A percentile compares a stretch with the other conserved stretches of the same genome.
Conservation (phyloP, 352 stramenopile genomes). For the Phytophthora sp. region DNA sequence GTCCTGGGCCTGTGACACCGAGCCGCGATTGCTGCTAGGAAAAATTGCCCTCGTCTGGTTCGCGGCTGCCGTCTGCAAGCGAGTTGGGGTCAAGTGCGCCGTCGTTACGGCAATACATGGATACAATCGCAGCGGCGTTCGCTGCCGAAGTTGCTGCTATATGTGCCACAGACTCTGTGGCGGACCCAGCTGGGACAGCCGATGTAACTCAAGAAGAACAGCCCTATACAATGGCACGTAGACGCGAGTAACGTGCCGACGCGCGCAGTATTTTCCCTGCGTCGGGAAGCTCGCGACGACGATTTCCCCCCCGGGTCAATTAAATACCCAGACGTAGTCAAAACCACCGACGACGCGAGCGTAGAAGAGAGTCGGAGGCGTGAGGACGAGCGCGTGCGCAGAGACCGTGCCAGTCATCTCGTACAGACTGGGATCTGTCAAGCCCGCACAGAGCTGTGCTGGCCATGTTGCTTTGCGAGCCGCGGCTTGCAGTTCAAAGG, state of each 20-base stretch:
- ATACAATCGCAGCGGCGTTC: no score
- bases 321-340: conserved; percentile 1
- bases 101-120: conserved; percentile 7
- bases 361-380: conserved; percentile 36
- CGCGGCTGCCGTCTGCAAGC: conserved; percentile 17
- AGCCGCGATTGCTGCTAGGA: neutral
- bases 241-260: conserved; percentile 38
- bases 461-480: no score
- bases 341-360: conserved; percentile 5
- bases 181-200: conserved; percentile 37
- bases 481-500: no score
- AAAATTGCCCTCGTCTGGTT: conserved; percentile 15
- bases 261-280: conserved; percentile 33
- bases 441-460: neutral
- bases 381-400: conserved; percentile 19
- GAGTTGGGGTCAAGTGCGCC: neutral
- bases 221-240: conserved; percentile 39
- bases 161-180: no score
- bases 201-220: conserved; percentile 25
- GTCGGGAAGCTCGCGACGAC: conserved; percentile 24
- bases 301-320: conserved; percentile 11
- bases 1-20: conserved; percentile 31
- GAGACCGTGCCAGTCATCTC: conserved; percentile 18
- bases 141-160: conserved; percentile 22
- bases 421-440: conserved; percentile 38